Evolutionary conservation across 805 yeast species (phyloP).

Genomic region (Candida schatavii): DNA sequence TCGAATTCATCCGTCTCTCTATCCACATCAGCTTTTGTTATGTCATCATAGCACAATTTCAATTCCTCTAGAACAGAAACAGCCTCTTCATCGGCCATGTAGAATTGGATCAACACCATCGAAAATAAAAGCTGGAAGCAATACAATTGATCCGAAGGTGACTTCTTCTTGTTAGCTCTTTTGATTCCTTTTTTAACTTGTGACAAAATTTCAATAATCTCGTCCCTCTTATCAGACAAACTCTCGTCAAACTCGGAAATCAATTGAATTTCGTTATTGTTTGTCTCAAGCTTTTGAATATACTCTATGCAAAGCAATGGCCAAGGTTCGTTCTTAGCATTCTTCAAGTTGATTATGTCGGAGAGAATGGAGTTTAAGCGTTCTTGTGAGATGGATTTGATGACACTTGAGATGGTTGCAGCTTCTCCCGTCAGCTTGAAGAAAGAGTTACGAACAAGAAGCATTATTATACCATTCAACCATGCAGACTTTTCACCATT

Average conservation of each 20-base stretch:
- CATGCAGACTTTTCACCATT: constrained; percentile 12
- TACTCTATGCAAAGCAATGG: constrained; percentile 50
- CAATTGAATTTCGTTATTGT: constrained; percentile 15
- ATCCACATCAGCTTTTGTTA: constrained; percentile 34
- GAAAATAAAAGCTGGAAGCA: constrained; percentile 79
- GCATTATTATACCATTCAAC: constrained; percentile 35
- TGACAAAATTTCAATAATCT: constrained; percentile 47
- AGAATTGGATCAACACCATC: constrained; percentile 72
- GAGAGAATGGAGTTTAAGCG: constrained; percentile 68
- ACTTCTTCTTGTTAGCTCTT: constrained; percentile 20
- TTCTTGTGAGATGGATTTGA: constrained; percentile 50
- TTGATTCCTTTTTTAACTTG: constrained; percentile 22
- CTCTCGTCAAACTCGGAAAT: constrained; percentile 57
- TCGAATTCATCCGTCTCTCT: constrained; percentile 35
- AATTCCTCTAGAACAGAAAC: constrained; percentile 72
- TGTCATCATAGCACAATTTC: constrained; percentile 52
- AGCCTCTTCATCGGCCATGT: constrained; percentile 75
- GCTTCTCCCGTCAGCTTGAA: constrained; percentile 22
- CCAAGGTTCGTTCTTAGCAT: constrained; percentile 55
- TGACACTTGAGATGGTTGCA: constrained; percentile 25
- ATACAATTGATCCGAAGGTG: constrained; percentile 37
- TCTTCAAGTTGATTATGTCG: constrained; percentile 46
- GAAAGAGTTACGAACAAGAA: constrained; percentile 41
- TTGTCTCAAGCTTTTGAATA: constrained; percentile 23
- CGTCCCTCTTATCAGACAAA: constrained; percentile 44